phyloP scores from a whole-genome alignment of 1,284 basidiomycete genomes.

The Phellinidium pouzarii region DNA sequence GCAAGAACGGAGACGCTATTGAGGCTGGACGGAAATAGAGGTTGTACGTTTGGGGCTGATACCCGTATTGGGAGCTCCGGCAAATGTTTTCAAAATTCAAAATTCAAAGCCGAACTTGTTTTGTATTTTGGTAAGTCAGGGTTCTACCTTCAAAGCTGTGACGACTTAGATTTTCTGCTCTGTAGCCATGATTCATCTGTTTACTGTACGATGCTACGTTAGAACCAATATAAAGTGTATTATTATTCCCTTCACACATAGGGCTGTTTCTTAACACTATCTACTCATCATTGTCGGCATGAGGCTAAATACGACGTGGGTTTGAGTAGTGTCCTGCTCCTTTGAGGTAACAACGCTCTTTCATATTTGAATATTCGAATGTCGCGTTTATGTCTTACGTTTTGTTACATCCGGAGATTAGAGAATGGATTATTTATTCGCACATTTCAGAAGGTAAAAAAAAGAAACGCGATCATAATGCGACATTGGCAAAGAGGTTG shows the following conservation, averaged over 20 bases:
- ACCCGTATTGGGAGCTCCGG: neutral
- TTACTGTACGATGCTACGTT: neutral
- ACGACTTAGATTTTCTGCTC: neutral
- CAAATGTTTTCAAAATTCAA: neutral
- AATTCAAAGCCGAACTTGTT: neutral
- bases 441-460: neutral
- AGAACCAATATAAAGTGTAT: conserved; percentile 7
- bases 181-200: neutral
- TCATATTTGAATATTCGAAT: too few species aligned
- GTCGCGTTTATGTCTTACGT: too few species aligned
- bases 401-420: too few species aligned
- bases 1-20: conserved; percentile 85
- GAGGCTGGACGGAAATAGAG: conserved; percentile 63
- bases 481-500: neutral
- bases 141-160: neutral
- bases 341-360: too few species aligned
- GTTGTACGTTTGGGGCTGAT: neutral
- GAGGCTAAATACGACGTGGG: neutral
- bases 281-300: neutral
- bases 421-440: neutral
- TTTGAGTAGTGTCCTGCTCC: too few species aligned
- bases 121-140: neutral
- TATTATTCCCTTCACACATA: neutral
- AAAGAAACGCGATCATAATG: neutral
- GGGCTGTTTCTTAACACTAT: neutral